Evolutionary conservation across 768 basidiomycete species (phyloP).

Genomic region (Mycena galericulata): DNA sequence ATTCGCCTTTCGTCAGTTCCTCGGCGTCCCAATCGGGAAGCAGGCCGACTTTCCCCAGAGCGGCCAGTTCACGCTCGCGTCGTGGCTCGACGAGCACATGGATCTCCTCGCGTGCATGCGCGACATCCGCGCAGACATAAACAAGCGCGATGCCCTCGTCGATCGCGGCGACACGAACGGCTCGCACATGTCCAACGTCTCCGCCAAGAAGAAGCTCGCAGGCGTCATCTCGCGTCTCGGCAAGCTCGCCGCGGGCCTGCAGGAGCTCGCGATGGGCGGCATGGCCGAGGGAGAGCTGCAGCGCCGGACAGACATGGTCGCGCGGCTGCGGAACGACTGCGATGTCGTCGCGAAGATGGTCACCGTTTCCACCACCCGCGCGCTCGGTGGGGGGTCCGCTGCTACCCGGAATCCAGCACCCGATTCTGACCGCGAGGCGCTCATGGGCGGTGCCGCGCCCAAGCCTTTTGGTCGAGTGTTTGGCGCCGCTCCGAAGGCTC

Average conservation of each 20-base stretch:
- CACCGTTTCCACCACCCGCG: constrained; percentile 69
- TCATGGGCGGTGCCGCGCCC: constrained; percentile 61
- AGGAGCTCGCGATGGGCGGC: constrained; percentile 72
- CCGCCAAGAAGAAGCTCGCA: constrained; percentile 88
- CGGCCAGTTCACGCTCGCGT: constrained; percentile 76
- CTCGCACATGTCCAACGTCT: constrained; percentile 84
- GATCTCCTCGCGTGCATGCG: constrained; percentile 82
- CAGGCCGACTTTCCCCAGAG: constrained; percentile 48
- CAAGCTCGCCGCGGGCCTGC: constrained; percentile 75
- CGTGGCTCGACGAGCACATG: constrained; percentile 92
- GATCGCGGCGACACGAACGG: constrained; percentile 78
- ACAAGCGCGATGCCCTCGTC: constrained; percentile 87
- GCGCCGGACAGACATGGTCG: constrained; percentile 90
- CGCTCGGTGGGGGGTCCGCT: constrained; percentile 37
- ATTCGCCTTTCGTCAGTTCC: constrained; percentile 86
- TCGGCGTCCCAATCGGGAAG: constrained; percentile 81
- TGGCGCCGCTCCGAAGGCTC: constrained; percentile 69
- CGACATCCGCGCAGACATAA: constrained; percentile 86
- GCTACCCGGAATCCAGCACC: constrained; percentile 57
- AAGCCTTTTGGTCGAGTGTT: constrained; percentile 81
- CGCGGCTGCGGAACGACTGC: constrained; percentile 89
- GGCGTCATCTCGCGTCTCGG: constrained; percentile 81
- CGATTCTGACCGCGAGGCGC: constrained; percentile 72
- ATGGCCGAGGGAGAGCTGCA: constrained; percentile 94
- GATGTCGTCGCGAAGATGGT: constrained; percentile 89